These are phyloP conservation scores for Hypoxylon sp. DNA, from an alignment of 2,329 filamentous ascomycete genomes.

Conservation along the genomic window DNA sequence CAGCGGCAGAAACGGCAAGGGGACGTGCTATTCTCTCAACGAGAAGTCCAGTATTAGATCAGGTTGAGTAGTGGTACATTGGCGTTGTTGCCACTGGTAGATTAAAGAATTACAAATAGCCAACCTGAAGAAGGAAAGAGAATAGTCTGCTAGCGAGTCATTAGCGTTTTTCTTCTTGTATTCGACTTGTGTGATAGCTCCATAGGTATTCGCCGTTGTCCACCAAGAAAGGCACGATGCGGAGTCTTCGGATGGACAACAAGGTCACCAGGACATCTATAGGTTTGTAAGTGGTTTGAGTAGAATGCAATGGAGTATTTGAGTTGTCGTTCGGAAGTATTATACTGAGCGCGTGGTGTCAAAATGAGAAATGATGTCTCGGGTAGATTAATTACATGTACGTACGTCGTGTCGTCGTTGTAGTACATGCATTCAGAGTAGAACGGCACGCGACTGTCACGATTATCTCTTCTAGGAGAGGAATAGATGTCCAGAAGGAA, in stretches of 20 bases:
- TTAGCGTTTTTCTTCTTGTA: too few species aligned
- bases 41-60: too few species aligned
- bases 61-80: too few species aligned
- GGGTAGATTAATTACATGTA: slow-evolving; percentile 1
- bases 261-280: not conserved
- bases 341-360: not conserved
- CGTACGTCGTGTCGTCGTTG: not conserved
- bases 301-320: not conserved
- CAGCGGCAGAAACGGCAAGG: too few species aligned
- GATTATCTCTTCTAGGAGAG: not conserved
- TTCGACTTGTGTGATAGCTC: too few species aligned
- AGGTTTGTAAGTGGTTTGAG: not conserved
- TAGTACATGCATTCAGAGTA: slow-evolving; percentile 5
- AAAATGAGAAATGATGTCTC: slow-evolving; percentile 4
- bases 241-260: slow-evolving; percentile 9
- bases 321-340: not conserved
- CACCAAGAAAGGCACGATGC: slow-evolving; percentile 3
- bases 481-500: slow-evolving; percentile 1
- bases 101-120: slow-evolving; percentile 6
- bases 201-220: too few species aligned
- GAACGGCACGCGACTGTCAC: slow-evolving; percentile 1
- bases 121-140: not conserved
- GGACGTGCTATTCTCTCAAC: too few species aligned
- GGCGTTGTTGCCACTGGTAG: slow-evolving; percentile 5
- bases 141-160: too few species aligned